phyloP scores from a whole-genome alignment of 176 grass and related monocot species.

The Bolboschoenus planiculmis region DNA sequence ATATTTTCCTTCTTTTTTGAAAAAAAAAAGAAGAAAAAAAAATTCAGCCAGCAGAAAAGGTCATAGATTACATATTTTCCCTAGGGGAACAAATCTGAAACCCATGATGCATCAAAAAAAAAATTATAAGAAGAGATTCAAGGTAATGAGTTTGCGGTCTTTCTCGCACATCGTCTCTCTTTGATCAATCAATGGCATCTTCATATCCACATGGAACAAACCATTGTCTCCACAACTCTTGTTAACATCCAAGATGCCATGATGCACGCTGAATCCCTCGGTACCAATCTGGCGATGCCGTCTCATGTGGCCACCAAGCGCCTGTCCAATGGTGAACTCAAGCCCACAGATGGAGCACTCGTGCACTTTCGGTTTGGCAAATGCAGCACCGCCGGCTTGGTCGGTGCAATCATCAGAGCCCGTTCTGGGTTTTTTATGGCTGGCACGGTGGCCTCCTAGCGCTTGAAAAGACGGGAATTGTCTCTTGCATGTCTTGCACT shows the following conservation, averaged over 20 bases:
- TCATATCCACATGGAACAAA: slow-evolving; percentile 44
- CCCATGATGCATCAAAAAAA: background rate
- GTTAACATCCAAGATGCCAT: slow-evolving; percentile 7
- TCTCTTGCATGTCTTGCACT: slow-evolving; percentile 92
- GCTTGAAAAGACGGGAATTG: slow-evolving; percentile 90
- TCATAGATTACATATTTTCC: background rate
- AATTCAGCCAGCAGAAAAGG: background rate
- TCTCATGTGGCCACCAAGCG: slow-evolving; percentile 92
- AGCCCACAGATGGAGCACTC: slow-evolving; percentile 93
- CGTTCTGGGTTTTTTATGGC: slow-evolving; percentile 76
- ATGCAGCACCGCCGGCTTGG: slow-evolving; percentile 14
- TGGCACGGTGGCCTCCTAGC: slow-evolving; percentile 91
- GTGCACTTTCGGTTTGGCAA: slow-evolving; percentile 61
- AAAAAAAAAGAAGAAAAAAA: background rate
- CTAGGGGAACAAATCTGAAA: background rate
- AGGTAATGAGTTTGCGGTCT: slow-evolving; percentile 7
- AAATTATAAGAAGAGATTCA: slow-evolving; percentile 13
- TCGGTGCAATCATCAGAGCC: slow-evolving; percentile 3
- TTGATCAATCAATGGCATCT: slow-evolving; percentile 31
- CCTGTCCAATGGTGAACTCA: slow-evolving; percentile 86
- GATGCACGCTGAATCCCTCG: background rate
- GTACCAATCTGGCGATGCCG: slow-evolving; percentile 47
- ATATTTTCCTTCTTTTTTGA: slow-evolving; percentile 1
- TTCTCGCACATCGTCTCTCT: slow-evolving; percentile 24
- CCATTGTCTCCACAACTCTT: slow-evolving; percentile 12